Base-by-base conservation (phyloP, 805 yeast genomes). In the Yamadazyma insecticola region DNA sequence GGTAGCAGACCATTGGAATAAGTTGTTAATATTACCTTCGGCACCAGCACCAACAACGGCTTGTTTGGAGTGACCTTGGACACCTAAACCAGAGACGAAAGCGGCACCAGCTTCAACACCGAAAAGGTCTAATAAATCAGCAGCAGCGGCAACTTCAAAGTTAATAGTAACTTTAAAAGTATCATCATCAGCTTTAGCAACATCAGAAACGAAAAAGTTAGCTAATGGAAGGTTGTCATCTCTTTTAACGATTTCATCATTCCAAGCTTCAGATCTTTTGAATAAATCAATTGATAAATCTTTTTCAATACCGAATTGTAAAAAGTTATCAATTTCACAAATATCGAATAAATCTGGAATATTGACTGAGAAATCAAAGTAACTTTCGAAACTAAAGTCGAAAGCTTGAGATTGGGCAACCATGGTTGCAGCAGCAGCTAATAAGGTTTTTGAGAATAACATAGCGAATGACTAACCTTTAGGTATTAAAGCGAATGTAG, bases 1-100 rank as follows among this genome's bases (percentile, higher is more conserved):
- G 13, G 51, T 32, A 26, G 53, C 43, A 28, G 55, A 47, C 57
- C 57, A 52, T 36, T 45, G 37, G 35, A 45, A 44, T 19, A 43
- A 31, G 37, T 47, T 46, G 12, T 13, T 29, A 28, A 37, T 35
- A 13, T 33, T 32, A 32, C 41, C 44, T 24, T 38, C 37, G n/a
- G 42, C 26, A 12, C 18, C 33, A 26, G 29, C 37, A 28, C 37
- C 42, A 22, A 33, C 36, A 13, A 35, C 37, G 11, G 47, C 37
- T 18, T 41, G 34, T 15, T 30, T 21, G 18, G 29, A 29, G 9
- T 37, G 34, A 12, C 22, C 30, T 15, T 26, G 37, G 35, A 30
- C 40, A 33, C 36, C 47, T 38, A 36, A 34, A 26, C 33, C 47
- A 36, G 28, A 46, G 15, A 32, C 16, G 20, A 39, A 39, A 36